Evolutionary conservation across 2,329 filamentous ascomycete genomes (phyloP), one percentile per base, ranked within the genome.

Genomic region (Dryadomyces quercus-mongolicae): DNA sequence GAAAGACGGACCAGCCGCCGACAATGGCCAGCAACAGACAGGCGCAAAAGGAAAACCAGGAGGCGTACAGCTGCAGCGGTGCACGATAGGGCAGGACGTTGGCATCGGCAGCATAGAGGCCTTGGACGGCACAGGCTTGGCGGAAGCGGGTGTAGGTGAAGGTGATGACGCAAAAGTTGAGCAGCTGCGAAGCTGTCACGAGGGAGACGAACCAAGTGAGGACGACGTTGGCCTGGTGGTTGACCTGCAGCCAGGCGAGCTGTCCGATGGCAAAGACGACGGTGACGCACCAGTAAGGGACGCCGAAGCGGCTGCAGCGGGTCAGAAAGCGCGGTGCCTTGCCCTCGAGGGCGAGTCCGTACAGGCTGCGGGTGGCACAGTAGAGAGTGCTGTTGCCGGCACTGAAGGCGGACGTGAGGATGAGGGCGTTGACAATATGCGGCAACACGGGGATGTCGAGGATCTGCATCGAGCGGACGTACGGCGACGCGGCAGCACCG

Each of bases 381-480:
- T 74, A 70, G 38, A 89, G 70, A 63, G 76, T 79, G 59, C 84
- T 80, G 60, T 88, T 89, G 0, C 78, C 82, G 0, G 84, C 76
- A 0, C 84, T 88, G 68, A 80, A 83, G 0, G 83, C 84, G 0
- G 83, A 85, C 0, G 82, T 86, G 58, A 90, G 74, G 60, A 91
- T 82, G 21, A 89, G 74, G 36, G 84, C 85, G 65, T 91, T 91
- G 67, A 91, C 82, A 54, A 92, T 78, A 12, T 80, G 81, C 0
- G 85, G 84, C 8, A 91, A 76, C 5, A 76, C 82, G 4, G 71
- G 73, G 56, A 91, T 84, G 1, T 82, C 80, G 1, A 86, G 85
- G 44, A 80, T 76, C 18, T 77, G 73, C 49, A 85, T 82, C 25
- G 85, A 86, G 57, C 90, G 85, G 56, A 91, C 85, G 60, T 83